These are phyloP conservation scores for Albifimbria verrucaria DNA, from an alignment of 2,329 filamentous ascomycete species.

Conservation along the genomic window DNA sequence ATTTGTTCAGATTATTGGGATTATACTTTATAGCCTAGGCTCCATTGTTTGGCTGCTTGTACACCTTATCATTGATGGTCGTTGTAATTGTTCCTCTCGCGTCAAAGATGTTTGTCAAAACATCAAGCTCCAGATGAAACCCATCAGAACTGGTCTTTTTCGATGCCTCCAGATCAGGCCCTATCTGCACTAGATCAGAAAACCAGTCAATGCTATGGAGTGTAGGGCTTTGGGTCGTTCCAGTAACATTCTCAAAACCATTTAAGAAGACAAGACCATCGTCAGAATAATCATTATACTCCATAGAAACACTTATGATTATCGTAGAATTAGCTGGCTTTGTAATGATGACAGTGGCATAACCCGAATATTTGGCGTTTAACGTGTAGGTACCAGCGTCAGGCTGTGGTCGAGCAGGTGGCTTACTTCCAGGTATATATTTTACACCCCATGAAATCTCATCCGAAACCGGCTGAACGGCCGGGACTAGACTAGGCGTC, in stretches of 20 bases:
- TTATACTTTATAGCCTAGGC: background rate
- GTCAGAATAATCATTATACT: conserved; percentile 34
- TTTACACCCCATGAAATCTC: background rate
- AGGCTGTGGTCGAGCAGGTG: conserved; percentile 17
- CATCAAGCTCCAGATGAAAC: conserved; percentile 6
- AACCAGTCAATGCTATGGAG: conserved; percentile 30
- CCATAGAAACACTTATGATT: conserved; percentile 23
- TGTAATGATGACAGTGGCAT: background rate
- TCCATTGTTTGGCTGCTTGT: conserved; percentile 2
- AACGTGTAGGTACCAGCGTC: background rate
- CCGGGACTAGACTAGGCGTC: conserved; percentile 16
- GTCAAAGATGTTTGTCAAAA: conserved; percentile 8
- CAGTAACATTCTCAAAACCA: conserved; percentile 31
- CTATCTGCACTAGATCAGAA: conserved; percentile 33
- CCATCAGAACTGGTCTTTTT: conserved; percentile 2
- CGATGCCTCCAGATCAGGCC: conserved; percentile 13
- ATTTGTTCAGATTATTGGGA: background rate
- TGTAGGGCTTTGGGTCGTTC: conserved; percentile 15
- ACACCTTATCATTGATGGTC: background rate
- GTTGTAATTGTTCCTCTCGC: conserved; percentile 11
- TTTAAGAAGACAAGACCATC: conserved; percentile 26
- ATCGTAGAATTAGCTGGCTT: background rate
- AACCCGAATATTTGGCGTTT: background rate
- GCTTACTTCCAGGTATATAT: background rate
- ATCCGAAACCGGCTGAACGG: background rate